Base-by-base conservation (phyloP, 129 eudicot species). In the Centella asiatica region DNA sequence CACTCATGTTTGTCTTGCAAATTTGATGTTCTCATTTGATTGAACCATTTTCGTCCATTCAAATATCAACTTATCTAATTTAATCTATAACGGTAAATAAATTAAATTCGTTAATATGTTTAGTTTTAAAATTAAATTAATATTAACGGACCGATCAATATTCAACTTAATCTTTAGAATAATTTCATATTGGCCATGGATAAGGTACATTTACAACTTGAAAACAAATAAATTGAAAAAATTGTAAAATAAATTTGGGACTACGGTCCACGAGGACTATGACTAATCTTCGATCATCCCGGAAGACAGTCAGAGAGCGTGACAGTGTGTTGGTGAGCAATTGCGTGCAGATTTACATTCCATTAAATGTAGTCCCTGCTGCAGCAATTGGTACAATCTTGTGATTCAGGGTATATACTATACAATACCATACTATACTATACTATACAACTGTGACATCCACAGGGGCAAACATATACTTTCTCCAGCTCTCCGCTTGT, bases 311-410 rank as follows among this genome's bases (percentile, higher is more conserved):
- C 62, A 32, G 62, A 32, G 42, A 37, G 8, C 1, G 60, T 57
- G 44, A 32, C 62, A 57, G 62, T 57, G 62, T 32, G 62, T 57
- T 57, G 62, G 3, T 57, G 62, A 32, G 62, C 62, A 57, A 57
- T 57, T 57, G 62, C 62, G 62, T 57, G 62, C 27, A 57, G 44
- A 32, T 26, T 17, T 37, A 4, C 44, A 32, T 31, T 3, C 11
- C 62, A 57, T 8, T 57, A 57, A 57, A 29, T 57, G 62, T 19
- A 17, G 8, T 57, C 4, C 44, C 36, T 32, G 4, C 44, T 11
- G 1, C 11, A 40, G 1, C 45, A 7, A 40, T 15, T 11, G 23
- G 62, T 57, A 57, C 62, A 57, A 29, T 18, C 10, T 57, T 57
- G 44, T 32, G 37, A 39, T 57, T 57, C 62, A 57, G 44, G 20